These are phyloP conservation scores for Conticribra weissflogii DNA, from an alignment of 108 stramenopile species.

Conservation along the genomic window DNA sequence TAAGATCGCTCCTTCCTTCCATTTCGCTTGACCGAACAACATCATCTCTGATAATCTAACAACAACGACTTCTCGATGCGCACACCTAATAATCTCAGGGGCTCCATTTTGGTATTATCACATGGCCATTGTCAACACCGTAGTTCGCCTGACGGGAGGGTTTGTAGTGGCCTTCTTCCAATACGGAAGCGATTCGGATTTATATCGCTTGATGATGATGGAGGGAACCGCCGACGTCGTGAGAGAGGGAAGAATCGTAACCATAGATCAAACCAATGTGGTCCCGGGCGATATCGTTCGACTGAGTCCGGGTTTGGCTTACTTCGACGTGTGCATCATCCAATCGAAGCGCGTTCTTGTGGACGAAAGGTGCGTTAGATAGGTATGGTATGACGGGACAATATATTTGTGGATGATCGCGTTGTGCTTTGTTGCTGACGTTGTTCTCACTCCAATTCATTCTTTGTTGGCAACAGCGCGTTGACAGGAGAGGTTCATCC, in stretches of 20 bases:
- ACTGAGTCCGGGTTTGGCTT: constrained; percentile 46
- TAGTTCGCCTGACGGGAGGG: constrained; percentile 50
- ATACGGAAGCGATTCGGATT: constrained; percentile 48
- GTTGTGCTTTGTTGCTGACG: neutral
- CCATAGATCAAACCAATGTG: constrained; percentile 48
- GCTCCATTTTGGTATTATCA: constrained; percentile 56
- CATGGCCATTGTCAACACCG: constrained; percentile 54
- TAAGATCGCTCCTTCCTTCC: neutral
- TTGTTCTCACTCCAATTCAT: neutral
- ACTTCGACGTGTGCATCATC: constrained; percentile 63
- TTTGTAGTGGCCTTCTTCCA: constrained; percentile 51
- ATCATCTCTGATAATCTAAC: too few relatives aligned
- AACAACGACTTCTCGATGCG: too few relatives aligned
- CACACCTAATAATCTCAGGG: too few relatives aligned
- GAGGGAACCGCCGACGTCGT: constrained; percentile 55
- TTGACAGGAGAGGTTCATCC: constrained; percentile 70
- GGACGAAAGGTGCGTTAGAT: constrained; percentile 41
- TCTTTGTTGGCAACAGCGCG: constrained; percentile 60
- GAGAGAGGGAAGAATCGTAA: constrained; percentile 47
- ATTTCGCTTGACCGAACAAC: too few relatives aligned
- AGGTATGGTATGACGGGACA: too few relatives aligned
- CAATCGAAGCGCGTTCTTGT: constrained; percentile 42
- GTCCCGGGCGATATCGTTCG: constrained; percentile 66
- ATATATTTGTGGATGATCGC: too few relatives aligned
- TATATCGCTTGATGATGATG: constrained; percentile 52